Evolutionary conservation across 129 eudicot species (phyloP), one percentile per base, ranked within the genome.

Genomic region (Scalesia atractyloides): DNA sequence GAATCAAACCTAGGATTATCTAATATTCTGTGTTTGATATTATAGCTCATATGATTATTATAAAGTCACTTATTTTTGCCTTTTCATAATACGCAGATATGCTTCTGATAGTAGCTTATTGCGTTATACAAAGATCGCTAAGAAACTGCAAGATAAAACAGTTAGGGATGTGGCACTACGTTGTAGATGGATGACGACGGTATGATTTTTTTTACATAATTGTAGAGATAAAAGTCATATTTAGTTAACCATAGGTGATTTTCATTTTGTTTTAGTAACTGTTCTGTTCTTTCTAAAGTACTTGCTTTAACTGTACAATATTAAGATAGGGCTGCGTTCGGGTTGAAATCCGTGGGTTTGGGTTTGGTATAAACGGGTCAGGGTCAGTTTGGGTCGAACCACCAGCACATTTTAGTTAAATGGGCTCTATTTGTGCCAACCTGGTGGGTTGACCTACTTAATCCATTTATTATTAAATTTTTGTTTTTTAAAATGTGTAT

Each of bases 131-230:
- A 88, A 88, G 83, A 88, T 91, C 76, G 96, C 97, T 26, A 85
- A 82, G 86, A 82, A 83, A 64, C 70, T 91, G 69, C 73, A 84
- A 73, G 91, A 91, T 70, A 91, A 91, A 76, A 91, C 96, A 9
- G 88, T 88, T 33, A 85, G 97, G 36, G 97, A 91, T 79, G 96
- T 91, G 62, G 97, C 97, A 15, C 66, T 91, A 39, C 95, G 97
- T 51, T 91, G 96, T 71, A 86, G 96, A 82, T 91, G 96, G 96
- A 86, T 88, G 91, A 82, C 73, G 91, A 82, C 73, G 68, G 97
- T 91, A 85, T 82, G 96, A 41, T 64, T 43, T 17, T 39, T 68
- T 20, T 66, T 68, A 64, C 12, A 13, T 49, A 11, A 17, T 64
- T 73, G 11, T 46, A 44, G 49, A 41, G 44, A 66, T 53, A 5